Base-by-base conservation (phyloP, 2,329 filamentous ascomycete species). In the Erysiphe neolycopersici region DNA sequence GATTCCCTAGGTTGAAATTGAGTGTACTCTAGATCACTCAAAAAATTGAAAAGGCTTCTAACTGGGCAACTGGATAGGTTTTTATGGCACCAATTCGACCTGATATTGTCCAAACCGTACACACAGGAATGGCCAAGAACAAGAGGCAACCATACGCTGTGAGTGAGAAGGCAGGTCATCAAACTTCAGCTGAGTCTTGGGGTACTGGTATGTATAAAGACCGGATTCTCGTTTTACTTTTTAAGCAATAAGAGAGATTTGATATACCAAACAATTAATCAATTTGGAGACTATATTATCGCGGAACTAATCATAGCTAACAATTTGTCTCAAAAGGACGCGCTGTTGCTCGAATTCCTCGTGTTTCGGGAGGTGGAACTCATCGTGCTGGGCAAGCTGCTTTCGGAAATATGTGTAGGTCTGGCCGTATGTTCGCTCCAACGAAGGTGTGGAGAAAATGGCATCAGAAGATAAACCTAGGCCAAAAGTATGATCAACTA, bases 391-490 rank as follows among this genome's bases (percentile, higher is more conserved):
- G 89, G 73, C 89, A 98, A 74, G 89, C 89, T 66, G 89, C 89
- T 58, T 98, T 95, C 68, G 89, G 89, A 83, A 98, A 98, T 81
- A 84, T 87, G 84, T 98, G 89, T 73, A 85, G 89, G 66, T 93
- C 87, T 63, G 89, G 91, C 73, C 89, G 89, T 71, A 98, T 98
- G 89, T 98, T 98, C 71, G 89, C 89, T 58, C 89, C 89, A 56
- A 98, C 89, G 69, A 98, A 98, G 79, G 80, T 93, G 71, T 98
- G 89, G 91, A 76, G 89, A 66, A 94, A 93, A 74, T 98, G 89
- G 91, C 89, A 98, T 75, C 75, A 94, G 73, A 95, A 95, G 84
- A 76, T 98, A 76, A 93, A 92, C 76, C 76, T 91, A 67, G 80
- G 80, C 66, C 89, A 98, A 76, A 93, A 89, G 82, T 84, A 63